Evolutionary conservation across 208 protist species (phyloP).

Genomic region (Acanthamoeba quina): DNA sequence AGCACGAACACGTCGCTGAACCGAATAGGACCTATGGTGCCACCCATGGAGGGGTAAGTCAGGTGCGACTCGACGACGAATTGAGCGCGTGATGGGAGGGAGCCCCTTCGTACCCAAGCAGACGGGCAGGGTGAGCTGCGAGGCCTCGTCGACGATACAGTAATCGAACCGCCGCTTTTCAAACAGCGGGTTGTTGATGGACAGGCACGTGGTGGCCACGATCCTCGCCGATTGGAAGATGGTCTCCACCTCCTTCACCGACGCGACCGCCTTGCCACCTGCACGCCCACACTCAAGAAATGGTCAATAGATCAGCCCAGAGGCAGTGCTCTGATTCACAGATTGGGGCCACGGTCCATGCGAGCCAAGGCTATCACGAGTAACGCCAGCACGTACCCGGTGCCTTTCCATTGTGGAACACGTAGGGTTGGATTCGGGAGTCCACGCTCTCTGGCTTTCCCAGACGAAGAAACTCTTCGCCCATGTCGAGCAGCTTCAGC

Average conservation of each 20-base stretch:
- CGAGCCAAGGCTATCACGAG: too few relatives aligned
- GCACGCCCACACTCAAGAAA: not conserved
- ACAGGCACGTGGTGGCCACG: conserved; percentile 86
- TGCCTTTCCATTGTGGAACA: conserved; percentile 60
- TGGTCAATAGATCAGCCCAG: not conserved
- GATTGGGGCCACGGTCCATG: too few relatives aligned
- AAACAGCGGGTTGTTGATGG: conserved; percentile 84
- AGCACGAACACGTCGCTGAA: conserved; percentile 69
- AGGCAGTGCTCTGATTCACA: not conserved
- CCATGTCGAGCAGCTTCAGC: conserved; percentile 80
- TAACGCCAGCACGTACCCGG: conserved; percentile 19
- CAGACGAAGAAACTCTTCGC: conserved; percentile 85
- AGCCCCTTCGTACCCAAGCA: conserved; percentile 82
- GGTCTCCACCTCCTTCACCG: conserved; percentile 67
- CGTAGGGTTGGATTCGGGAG: conserved; percentile 64
- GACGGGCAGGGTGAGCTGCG: conserved; percentile 84
- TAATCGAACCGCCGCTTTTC: conserved; percentile 85
- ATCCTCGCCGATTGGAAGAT: conserved; percentile 74
- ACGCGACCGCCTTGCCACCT: conserved; percentile 16
- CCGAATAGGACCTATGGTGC: conserved; percentile 36
- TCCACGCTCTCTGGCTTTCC: conserved; percentile 76
- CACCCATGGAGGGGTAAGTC: not conserved
- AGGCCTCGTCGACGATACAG: conserved; percentile 91
- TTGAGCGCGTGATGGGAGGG: not conserved
- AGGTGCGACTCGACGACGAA: too few relatives aligned